Evolutionary conservation across 2,329 filamentous ascomycete genomes (phyloP).

Genomic region (Pseudocercospora macadamiae): DNA sequence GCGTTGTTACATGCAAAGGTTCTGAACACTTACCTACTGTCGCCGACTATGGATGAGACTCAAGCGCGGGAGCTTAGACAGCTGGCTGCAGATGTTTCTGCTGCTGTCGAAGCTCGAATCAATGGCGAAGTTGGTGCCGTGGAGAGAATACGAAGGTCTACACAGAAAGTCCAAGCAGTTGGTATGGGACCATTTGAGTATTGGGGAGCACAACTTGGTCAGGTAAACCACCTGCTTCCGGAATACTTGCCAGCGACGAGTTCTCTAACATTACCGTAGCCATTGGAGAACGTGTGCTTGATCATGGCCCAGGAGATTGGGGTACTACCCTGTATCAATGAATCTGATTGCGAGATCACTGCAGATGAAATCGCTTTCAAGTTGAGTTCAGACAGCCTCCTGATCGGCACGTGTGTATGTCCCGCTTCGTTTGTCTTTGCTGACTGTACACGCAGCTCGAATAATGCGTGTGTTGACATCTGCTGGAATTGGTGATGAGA

Average conservation of each 20-base stretch:
- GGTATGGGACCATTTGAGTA: slow-evolving; percentile 18
- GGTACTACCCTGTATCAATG: slow-evolving; percentile 11
- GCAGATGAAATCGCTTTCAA: slow-evolving; percentile 4
- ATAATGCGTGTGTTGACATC: slow-evolving; percentile 18
- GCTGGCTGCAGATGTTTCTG: slow-evolving; percentile 7
- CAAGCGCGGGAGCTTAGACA: slow-evolving; percentile 11
- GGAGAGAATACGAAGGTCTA: slow-evolving; percentile 11
- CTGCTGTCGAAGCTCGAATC: slow-evolving; percentile 16
- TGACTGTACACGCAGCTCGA: slow-evolving; percentile 5
- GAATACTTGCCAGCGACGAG: background rate
- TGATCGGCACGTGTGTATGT: slow-evolving; percentile 5
- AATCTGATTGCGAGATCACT: background rate
- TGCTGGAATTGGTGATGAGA: slow-evolving; percentile 9
- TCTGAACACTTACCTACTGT: background rate
- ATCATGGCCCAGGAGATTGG: slow-evolving; percentile 17
- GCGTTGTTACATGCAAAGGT: background rate
- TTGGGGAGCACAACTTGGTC: slow-evolving; percentile 9
- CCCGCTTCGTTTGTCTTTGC: background rate
- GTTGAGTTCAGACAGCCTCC: background rate
- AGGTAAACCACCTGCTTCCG: background rate
- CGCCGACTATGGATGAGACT: background rate
- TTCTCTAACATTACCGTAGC: background rate
- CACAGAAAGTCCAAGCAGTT: slow-evolving; percentile 10
- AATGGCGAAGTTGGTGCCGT: slow-evolving; percentile 11
- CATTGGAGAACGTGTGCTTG: slow-evolving; percentile 17